Evolutionary conservation across 2,329 filamentous ascomycete genomes (phyloP), one percentile per base, ranked within the genome.

Genomic region (Corniculantispora saksenae): DNA sequence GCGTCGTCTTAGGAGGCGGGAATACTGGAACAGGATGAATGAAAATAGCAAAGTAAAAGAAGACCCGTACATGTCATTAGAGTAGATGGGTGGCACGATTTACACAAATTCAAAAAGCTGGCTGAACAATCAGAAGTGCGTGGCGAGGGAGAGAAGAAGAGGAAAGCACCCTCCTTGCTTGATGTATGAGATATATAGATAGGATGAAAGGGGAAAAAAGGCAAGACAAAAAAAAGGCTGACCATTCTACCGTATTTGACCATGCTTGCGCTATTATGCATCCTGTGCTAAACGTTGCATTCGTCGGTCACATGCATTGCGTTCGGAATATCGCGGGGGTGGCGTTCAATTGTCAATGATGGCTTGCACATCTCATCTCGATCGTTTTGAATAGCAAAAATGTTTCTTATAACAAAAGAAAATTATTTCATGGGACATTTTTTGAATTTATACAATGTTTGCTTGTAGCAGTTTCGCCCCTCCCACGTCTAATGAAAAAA

Each of bases 11-110:
- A n/a, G n/a, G n/a, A n/a, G n/a, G n/a, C n/a, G n/a, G n/a, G n/a
- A n/a, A n/a, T n/a, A n/a, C n/a, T n/a, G 68, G 61, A 68, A 45
- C n/a, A 47, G 29, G 53, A 25, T 59, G 71, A 72, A 73, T 70
- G 69, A 51, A 45, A 40, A 65, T 67, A 68, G 47, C 38, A 66
- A 68, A 69, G 65, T 63, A 9, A 58, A 51, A n/a, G n/a, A 51
- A 43, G 19, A 27, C n/a, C 21, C 43, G 10, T 63, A 61, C 29
- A 63, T 56, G 62, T 60, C 59, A 64, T 60, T 59, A 64, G 45
- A 64, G 43, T 50, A 53, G 62, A 47, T n/a, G 38, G 38, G 32
- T 32, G 53, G 61, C 38, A 27, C 47, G 19, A 64, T 63, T 27
- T 21, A 48, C 45, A 63, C 50, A 56, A 50, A 56, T 54, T 29